Evolutionary conservation across 2,329 filamentous ascomycete species (phyloP).

Genomic region (Microdochium paspali): DNA sequence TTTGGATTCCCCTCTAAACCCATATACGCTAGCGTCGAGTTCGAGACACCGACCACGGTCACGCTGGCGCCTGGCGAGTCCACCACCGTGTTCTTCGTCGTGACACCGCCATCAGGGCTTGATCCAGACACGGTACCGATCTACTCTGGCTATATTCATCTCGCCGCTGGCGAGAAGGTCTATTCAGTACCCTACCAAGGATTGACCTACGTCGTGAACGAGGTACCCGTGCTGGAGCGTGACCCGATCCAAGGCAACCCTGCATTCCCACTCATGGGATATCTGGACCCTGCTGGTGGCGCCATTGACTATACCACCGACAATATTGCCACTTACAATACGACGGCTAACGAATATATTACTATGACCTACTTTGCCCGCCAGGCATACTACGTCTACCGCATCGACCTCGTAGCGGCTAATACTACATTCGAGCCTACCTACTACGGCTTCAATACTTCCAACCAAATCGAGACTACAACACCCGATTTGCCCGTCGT

Average conservation of each 20-base stretch:
- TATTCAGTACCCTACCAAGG: too few relatives aligned
- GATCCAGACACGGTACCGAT: slow-evolving; percentile 11
- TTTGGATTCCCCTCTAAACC: slow-evolving; percentile 7
- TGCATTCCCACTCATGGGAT: too few relatives aligned
- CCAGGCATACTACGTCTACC: slow-evolving; percentile 6
- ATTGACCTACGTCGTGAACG: too few relatives aligned
- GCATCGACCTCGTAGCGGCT: slow-evolving; percentile 9
- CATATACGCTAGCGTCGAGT: slow-evolving; percentile 11
- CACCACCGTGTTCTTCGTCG: slow-evolving; percentile 7
- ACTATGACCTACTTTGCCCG: slow-evolving; percentile 6
- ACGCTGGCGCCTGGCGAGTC: slow-evolving; percentile 9
- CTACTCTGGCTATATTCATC: slow-evolving; percentile 13
- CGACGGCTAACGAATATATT: slow-evolving; percentile 5
- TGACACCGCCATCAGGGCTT: slow-evolving; percentile 8
- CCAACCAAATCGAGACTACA: neutral
- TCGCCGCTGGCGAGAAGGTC: slow-evolving; percentile 1
- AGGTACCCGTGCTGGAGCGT: too few relatives aligned
- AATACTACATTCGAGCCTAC: slow-evolving; percentile 9
- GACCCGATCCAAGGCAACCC: too few relatives aligned
- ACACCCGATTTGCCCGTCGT: neutral
- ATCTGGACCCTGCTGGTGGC: too few relatives aligned
- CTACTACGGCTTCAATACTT: slow-evolving; percentile 9
- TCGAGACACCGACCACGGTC: slow-evolving; percentile 7
- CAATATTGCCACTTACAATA: slow-evolving; percentile 3
- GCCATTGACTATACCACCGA: neutral